Conservation (phyloP, 345 rosid species). For the Syzygium oleosum region DNA sequence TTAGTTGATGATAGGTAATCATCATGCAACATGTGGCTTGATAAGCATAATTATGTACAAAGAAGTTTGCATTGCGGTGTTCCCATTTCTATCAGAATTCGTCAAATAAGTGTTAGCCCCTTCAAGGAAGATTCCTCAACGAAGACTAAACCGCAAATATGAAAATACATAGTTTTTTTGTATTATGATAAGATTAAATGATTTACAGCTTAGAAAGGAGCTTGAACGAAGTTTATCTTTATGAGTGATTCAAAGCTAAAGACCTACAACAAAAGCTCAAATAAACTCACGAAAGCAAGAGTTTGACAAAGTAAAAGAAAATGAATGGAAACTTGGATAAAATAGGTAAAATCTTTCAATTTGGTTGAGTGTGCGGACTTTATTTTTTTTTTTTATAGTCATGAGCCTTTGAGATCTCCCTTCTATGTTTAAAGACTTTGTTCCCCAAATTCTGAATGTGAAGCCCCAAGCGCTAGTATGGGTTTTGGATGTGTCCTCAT, state of each 20-base stretch:
- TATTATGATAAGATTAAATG: background rate
- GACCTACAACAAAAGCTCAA: background rate
- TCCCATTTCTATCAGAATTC: background rate
- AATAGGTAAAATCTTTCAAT: background rate
- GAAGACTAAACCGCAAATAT: background rate
- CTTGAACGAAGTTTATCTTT: background rate
- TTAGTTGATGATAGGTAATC: background rate
- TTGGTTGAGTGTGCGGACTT: background rate
- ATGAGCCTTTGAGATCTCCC: background rate
- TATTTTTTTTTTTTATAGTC: rapidly evolving
- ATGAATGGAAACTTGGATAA: background rate
- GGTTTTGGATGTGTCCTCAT: background rate
- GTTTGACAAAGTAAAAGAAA: background rate
- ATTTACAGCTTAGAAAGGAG: background rate
- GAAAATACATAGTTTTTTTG: background rate
- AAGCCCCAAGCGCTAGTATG: background rate
- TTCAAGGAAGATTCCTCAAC: background rate
- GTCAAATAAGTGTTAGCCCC: background rate
- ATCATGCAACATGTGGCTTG: background rate
- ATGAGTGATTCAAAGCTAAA: background rate
- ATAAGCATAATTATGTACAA: background rate
- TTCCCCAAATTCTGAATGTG: background rate
- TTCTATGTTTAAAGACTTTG: background rate
- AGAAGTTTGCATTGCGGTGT: background rate
- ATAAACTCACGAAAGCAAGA: background rate